Evolutionary conservation across 1,139 yeast genomes (phyloP), one percentile per base, ranked within the genome.

Genomic region (Blastobotrys proliferans): DNA sequence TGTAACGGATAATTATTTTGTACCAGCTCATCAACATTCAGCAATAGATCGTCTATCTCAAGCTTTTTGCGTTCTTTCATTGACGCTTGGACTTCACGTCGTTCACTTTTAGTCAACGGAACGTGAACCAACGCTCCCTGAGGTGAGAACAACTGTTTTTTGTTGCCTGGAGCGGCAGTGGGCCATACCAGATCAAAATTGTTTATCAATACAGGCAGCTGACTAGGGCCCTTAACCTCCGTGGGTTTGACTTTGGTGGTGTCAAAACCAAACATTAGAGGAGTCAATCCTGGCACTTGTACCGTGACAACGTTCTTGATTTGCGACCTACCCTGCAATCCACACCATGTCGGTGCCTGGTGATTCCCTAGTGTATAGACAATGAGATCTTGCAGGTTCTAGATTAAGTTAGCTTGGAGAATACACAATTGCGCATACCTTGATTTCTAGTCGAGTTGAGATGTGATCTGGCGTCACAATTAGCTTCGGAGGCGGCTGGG

Each of bases 241-340:
- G 50, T 38, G 3, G 55, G 61, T 32, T 41, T 35, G 4, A 42
- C 24, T 8, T 48, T 47, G 19, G 45, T 49, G 11, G 37, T 43
- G 9, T 47, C 44, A 16, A 60, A 41, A 0, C 71, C 72, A 51
- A 78, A 73, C 43, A 70, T 71, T 2, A 61, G 59, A 3, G 69
- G 61, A n/a, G 73, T 69, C 3, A 87, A 58, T 0, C 95, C 95
- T 0, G 92, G 87, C 2, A 78, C 73, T 44, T 81, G 66, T 10
- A 86, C 65, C n/a, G 79, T 67, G 1, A 85, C 79, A 3, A 82
- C 73, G 43, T 76, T 76, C 19, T 69, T 61, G 5, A 79, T 63
- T 1, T 69, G 59, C 4, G 57, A 53, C 45, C 73, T 62, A 50
- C 78, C 77, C 22, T 60, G 61, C n/a, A 56, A 51, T 35, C 44